Percentiles rank a stretch among this genome's conserved stretches.
Evolutionary conservation across 352 stramenopile species (phyloP).

Genomic region (Phytophthora niederhauseri): DNA sequence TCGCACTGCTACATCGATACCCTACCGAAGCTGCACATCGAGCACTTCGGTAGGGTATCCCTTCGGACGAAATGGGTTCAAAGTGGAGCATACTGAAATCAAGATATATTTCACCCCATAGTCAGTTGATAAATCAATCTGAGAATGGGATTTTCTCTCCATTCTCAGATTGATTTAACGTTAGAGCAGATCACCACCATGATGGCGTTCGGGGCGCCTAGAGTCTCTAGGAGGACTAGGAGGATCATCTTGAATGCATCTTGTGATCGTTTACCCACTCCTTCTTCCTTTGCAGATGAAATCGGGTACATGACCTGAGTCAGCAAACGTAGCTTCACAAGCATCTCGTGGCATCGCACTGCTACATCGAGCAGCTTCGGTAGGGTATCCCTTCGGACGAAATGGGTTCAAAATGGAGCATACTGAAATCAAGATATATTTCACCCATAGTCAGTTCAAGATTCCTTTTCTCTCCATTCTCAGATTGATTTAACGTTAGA

Average conservation of each 20-base stretch:
- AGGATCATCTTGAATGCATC: too few species aligned
- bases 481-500: slow-evolving; percentile 13
- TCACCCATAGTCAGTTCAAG: background rate
- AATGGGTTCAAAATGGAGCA: background rate
- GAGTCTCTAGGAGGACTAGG: too few species aligned
- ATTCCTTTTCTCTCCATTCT: slow-evolving; percentile 18
- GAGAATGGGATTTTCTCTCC: background rate
- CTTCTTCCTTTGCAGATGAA: too few species aligned
- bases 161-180: slow-evolving; percentile 30
- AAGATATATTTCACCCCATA: background rate
- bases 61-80: too few species aligned
- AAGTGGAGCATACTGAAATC: background rate
- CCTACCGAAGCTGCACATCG: too few species aligned
- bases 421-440: background rate
- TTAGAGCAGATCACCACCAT: slow-evolving; percentile 14
- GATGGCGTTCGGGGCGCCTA: slow-evolving; percentile 54
- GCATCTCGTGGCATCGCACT: too few species aligned
- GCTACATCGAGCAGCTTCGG: too few species aligned
- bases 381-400: background rate
- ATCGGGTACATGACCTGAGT: too few species aligned
- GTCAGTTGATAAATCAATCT: slow-evolving; percentile 7
- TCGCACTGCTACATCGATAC: too few species aligned
- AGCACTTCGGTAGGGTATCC: too few species aligned
- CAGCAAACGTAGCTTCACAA: too few species aligned
- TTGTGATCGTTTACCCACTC: too few species aligned